Percentiles rank a stretch among this genome's conserved stretches.
These are phyloP conservation scores for Leucocoprinus leucothites DNA, from an alignment of 768 basidiomycete species.

Conservation along the genomic window DNA sequence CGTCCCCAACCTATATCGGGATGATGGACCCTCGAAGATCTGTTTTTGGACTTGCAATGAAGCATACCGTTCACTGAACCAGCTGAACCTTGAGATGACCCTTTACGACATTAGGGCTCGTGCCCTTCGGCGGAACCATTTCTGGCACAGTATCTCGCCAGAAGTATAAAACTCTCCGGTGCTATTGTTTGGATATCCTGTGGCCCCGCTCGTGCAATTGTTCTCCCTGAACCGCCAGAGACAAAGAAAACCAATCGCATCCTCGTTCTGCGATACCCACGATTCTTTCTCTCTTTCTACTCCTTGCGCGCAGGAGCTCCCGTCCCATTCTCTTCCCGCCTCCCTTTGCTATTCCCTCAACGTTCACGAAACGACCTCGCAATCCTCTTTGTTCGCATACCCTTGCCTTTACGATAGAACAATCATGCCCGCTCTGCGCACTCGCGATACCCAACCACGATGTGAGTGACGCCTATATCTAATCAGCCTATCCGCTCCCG, in stretches of 20 bases:
- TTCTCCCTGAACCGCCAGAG: conserved; percentile 47
- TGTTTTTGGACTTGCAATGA: conserved; percentile 32
- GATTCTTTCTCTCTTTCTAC: conserved; percentile 40
- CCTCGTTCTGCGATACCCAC: conserved; percentile 44
- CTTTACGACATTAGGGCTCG: conserved; percentile 37
- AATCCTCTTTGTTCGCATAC: conserved; percentile 19
- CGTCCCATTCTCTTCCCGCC: conserved; percentile 29
- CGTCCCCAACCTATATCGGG: conserved; percentile 34
- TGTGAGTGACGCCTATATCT: conserved; percentile 28
- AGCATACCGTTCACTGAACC: conserved; percentile 20
- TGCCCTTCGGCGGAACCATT: conserved; percentile 37
- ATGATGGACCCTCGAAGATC: conserved; percentile 26
- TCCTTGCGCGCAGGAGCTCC: conserved; percentile 32
- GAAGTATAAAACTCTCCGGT: conserved; percentile 50
- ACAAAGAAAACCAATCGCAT: conserved; percentile 47
- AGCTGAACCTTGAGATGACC: conserved; percentile 17
- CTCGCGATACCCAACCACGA: conserved; percentile 66
- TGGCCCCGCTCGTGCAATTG: conserved; percentile 68
- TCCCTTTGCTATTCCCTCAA: conserved; percentile 25
- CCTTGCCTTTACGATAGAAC: conserved; percentile 27
- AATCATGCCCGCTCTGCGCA: conserved; percentile 79
- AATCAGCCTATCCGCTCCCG: neutral
- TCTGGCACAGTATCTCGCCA: conserved; percentile 22
- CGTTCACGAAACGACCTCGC: conserved; percentile 24
- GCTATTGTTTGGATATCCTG: conserved; percentile 56